Evolutionary conservation across 1,139 yeast species (phyloP).

Genomic region (Candida sp.): DNA sequence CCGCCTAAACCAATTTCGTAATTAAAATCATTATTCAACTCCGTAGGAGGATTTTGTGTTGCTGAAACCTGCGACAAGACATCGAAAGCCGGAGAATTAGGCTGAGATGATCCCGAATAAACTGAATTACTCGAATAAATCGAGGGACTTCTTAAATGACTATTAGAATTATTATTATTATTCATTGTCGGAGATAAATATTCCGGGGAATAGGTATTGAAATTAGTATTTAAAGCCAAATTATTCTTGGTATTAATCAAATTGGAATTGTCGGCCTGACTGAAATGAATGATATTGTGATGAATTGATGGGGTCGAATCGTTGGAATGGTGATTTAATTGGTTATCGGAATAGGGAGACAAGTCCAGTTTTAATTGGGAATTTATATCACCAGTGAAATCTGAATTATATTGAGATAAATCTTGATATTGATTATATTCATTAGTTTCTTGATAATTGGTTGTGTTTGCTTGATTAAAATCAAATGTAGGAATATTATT

Average conservation of each 20-base stretch:
- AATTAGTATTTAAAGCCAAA: constrained; percentile 4
- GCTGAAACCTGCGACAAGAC: constrained; percentile 27
- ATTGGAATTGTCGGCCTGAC: neutral
- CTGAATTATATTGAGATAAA: neutral
- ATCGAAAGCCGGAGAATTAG: constrained; percentile 38
- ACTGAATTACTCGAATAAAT: constrained; percentile 24
- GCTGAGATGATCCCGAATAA: constrained; percentile 37
- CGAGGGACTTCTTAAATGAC: constrained; percentile 12
- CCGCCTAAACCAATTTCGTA: constrained; percentile 39
- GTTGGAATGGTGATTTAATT: neutral
- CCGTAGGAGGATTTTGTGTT: constrained; percentile 10
- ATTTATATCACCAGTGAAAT: neutral
- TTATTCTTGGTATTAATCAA: neutral
- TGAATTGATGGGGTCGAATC: constrained; percentile 11
- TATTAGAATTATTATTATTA: neutral
- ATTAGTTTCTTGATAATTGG: constrained; percentile 4
- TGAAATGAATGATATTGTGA: neutral
- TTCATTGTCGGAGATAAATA: constrained; percentile 10
- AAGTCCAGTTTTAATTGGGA: neutral
- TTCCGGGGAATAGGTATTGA: constrained; percentile 6
- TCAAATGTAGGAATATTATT: constrained; percentile 3
- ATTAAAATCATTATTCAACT: constrained; percentile 6
- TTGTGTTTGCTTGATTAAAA: neutral
- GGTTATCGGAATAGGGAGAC: neutral
- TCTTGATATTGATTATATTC: constrained; percentile 5